Evolutionary conservation across 768 basidiomycete species (phyloP), one percentile per base, ranked within the genome.

Genomic region (Amanita brunnescens): DNA sequence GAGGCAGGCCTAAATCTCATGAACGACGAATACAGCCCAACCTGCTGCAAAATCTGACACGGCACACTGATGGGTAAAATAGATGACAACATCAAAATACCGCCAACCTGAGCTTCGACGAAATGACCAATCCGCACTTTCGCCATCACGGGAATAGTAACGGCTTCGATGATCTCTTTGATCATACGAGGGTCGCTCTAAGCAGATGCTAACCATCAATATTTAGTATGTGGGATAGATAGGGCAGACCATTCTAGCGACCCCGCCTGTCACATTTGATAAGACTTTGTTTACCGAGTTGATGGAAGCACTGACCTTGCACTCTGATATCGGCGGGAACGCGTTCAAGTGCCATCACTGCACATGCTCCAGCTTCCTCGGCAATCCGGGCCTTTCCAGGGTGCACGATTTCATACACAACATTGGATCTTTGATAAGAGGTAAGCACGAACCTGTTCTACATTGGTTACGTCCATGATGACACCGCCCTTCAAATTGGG

Each of bases 41-140:
- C 76, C 18, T 81, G 80, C 77, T 98, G 93, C 21, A 98, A 70
- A 61, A 99, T 95, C 89, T 97, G 39, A 9, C 21, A 24, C 30
- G 30, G 16, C 23, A 29, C 29, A 0, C 18, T 29, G 7, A 54
- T 37, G 51, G 41, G 54, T 18, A 44, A 18, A 26, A 40, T n/a
- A 10, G 40, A 18, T 55, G 32, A 39, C 32, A 47, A 30, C 16
- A 39, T 39, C 26, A 46, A 45, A 32, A 47, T 32, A 18, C 45
- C 45, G 26, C 70, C 57, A 55, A 85, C 89, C 77, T 91, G 93
- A 5, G 94, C 93, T 70, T 99, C 96, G 52, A 95, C 93, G 60
- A 95, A 88, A 68, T 99, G 96, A 0, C 96, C 96, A 65, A 99
- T 97, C 56, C 96, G 83, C 55, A 87, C 90, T 67, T 94, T 90